Conservation (phyloP, 805 yeast species). For the Metschnikowia aberdeeniae region DNA sequence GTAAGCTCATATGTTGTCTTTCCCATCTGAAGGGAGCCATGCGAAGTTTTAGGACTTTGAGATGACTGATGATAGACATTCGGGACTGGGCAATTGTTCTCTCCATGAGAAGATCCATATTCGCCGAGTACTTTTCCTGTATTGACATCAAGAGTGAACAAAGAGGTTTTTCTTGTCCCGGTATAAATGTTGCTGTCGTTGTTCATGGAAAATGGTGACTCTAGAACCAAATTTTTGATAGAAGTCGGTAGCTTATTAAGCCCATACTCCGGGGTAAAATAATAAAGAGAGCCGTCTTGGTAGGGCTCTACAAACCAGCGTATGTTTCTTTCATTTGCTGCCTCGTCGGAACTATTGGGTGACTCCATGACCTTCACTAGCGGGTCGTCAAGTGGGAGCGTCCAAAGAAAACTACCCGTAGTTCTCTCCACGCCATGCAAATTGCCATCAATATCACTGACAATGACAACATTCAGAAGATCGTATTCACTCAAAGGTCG, state of each 20-base stretch:
- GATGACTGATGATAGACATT: conserved; percentile 15
- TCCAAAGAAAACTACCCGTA: conserved; percentile 76
- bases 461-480: conserved; percentile 56
- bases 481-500: conserved; percentile 44
- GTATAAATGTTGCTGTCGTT: conserved; percentile 84
- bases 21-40: conserved; percentile 33
- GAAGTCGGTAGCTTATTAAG: conserved; percentile 78
- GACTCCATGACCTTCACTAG: conserved; percentile 43
- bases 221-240: conserved; percentile 68
- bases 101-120: conserved; percentile 45
- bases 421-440: conserved; percentile 74
- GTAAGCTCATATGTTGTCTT: conserved; percentile 67
- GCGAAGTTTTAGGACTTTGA: not conserved
- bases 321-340: conserved; percentile 23
- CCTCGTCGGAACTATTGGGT: conserved; percentile 4
- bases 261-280: conserved; percentile 71
- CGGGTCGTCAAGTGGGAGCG: conserved; percentile 61
- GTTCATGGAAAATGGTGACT: conserved; percentile 77
- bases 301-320: conserved; percentile 91
- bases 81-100: conserved; percentile 35
- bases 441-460: conserved; percentile 84
- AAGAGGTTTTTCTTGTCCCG: conserved; percentile 72
- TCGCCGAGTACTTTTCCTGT: conserved; percentile 71
- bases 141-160: conserved; percentile 66
- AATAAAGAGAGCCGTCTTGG: conserved; percentile 78